Percentiles rank a stretch among this genome's conserved stretches.
Conservation (phyloP, 2,329 filamentous ascomycete genomes). For the Calonectria montana region DNA sequence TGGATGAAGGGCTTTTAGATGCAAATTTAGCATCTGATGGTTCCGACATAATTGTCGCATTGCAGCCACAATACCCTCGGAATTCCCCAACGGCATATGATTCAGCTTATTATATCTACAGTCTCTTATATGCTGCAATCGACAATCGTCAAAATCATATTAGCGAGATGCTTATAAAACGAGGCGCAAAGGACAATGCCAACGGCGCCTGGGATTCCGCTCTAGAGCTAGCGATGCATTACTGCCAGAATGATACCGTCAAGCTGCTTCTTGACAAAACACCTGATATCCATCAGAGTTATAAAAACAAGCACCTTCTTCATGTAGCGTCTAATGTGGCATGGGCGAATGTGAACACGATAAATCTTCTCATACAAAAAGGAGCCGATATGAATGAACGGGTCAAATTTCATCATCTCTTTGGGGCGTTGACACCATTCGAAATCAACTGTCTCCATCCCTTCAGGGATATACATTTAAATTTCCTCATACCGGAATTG, state of each 20-base stretch:
- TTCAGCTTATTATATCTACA: neutral
- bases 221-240: neutral
- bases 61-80: neutral
- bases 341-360: neutral
- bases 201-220: neutral
- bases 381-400: neutral
- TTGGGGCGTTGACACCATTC: neutral
- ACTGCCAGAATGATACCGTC: neutral
- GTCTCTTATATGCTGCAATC: neutral
- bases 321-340: neutral
- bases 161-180: neutral
- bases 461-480: neutral
- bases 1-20: neutral
- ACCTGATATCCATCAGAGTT: neutral
- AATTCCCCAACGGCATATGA: neutral
- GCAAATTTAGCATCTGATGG: neutral
- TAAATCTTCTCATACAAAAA: neutral
- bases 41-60: neutral
- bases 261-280: neutral
- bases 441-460: neutral
- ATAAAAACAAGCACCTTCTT: neutral
- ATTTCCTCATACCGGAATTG: neutral
- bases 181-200: neutral
- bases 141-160: neutral
- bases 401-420: neutral